Percentiles rank a stretch among this genome's conserved stretches.
Evolutionary conservation across 1,139 yeast species (phyloP).

Genomic region (Meyerozyma elateridarum): DNA sequence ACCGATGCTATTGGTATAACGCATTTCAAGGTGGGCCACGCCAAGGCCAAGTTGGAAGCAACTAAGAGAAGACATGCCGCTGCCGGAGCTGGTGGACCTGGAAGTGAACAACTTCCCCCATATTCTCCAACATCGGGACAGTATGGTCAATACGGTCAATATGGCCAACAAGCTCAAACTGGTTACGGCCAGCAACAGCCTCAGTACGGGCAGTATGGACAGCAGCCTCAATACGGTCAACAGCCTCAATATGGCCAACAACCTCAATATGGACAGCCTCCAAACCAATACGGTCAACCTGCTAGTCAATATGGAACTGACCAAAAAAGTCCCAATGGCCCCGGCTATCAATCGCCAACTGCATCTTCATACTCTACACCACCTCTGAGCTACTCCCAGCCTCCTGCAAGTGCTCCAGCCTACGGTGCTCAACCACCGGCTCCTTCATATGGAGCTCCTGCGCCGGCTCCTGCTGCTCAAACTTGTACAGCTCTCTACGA

Average conservation of each 20-base stretch:
- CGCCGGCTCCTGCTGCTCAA: constrained; percentile 36
- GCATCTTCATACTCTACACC: constrained; percentile 2
- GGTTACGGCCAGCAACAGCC: not conserved
- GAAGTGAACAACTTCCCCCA: constrained; percentile 22
- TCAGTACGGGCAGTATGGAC: not conserved
- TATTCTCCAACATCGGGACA: constrained; percentile 22
- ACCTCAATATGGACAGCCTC: constrained; percentile 11
- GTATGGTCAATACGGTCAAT: constrained; percentile 14
- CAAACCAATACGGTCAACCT: constrained; percentile 18
- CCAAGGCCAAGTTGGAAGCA: constrained; percentile 76
- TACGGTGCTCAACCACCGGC: constrained; percentile 15
- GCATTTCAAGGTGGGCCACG: constrained; percentile 85
- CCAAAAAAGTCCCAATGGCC: constrained; percentile 15
- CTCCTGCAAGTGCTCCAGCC: constrained; percentile 10
- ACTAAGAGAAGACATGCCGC: constrained; percentile 72
- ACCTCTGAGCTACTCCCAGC: constrained; percentile 6
- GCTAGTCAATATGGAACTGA: no score
- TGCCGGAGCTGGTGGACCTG: constrained; percentile 27
- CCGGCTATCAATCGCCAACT: constrained; percentile 3
- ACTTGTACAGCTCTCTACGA: constrained; percentile 76
- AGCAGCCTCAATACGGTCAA: not conserved
- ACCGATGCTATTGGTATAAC: constrained; percentile 84
- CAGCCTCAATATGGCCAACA: not conserved
- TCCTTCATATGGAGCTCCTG: constrained; percentile 13
- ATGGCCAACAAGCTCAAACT: constrained; percentile 11